Conservation (phyloP, 148 eudicot species). For the Bassia scoparia region DNA sequence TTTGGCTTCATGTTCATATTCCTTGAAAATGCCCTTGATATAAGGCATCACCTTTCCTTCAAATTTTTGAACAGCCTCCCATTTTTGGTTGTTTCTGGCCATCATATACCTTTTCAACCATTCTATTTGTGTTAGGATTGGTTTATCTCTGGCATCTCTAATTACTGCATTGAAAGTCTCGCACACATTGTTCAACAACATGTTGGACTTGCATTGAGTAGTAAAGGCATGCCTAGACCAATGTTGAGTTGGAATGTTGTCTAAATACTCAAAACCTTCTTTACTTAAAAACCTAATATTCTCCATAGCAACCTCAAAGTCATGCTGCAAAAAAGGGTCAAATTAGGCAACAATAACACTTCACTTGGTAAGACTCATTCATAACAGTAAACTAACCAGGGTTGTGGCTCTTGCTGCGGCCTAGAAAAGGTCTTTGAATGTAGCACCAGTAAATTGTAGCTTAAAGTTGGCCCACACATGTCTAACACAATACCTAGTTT, state of each 20-base stretch:
- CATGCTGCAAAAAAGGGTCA: neutral
- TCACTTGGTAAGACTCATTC: too few species aligned
- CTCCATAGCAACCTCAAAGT: neutral
- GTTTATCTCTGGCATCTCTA: too few species aligned
- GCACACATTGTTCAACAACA: neutral
- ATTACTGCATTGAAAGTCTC: neutral
- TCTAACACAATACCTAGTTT: neutral
- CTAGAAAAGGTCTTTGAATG: neutral
- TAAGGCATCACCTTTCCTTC: too few species aligned
- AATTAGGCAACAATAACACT: neutral
- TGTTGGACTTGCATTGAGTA: neutral
- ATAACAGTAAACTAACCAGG: neutral
- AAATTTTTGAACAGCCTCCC: too few species aligned
- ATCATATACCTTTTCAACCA: too few species aligned
- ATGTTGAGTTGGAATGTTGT: neutral
- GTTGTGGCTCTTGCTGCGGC: neutral
- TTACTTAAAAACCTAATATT: neutral
- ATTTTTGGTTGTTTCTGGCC: too few species aligned
- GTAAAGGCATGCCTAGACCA: neutral
- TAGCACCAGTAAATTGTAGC: neutral
- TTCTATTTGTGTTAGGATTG: too few species aligned
- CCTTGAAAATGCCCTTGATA: too few species aligned
- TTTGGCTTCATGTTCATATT: too few species aligned
- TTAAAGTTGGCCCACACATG: conserved; percentile 12
- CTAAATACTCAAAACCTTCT: neutral